Base-by-base conservation (phyloP, 345 rosid species). In the Salix koriyanagi region DNA sequence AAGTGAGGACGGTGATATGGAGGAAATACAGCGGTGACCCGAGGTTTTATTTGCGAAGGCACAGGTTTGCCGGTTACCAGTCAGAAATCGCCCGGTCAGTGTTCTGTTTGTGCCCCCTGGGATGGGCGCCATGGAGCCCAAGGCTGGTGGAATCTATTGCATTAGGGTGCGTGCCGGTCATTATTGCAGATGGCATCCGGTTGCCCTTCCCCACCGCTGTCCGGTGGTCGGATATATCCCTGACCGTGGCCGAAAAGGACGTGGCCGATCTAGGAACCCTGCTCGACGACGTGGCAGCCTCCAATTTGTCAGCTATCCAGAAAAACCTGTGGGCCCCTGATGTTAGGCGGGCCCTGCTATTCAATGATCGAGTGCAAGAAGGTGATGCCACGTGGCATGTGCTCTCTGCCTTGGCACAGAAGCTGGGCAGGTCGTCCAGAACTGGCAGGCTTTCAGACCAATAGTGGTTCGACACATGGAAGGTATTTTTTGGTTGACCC, bases 121-220 rank as follows among this genome's bases (percentile, higher is more conserved):
- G 99, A 69, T 96, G 99, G 99, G 99, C 99, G 74, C 99, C 99
- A 0, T 96, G 99, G 99, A 96, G 98, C 76, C 99, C 99, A 0
- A 77, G 99, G 72, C 86, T 96, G 14, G 98, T 93, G 15, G 99
- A 96, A 76, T 90, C 99, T 0, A 95, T 89, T 5, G 94, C 85
- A 0, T 85, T 96, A 65, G 99, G 99, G 0, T 96, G 99, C 71
- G 91, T 96, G 28, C 99, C 99, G 12, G 98, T 96, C 14, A 86
- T 93, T 4, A 90, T 93, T 10, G 98, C 99, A 0, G 97, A 96
- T 36, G 99, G 92, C 19, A 91, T 96, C 69, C 86, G 88, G 62
- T 70, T 96, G 52, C 98, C 99, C 2, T 96, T 96, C 81, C 77
- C 89, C 6, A 77, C 76, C 41, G 84, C 87, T 19, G 89, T 93